A percentile compares a stretch with the other conserved stretches of the same genome.
Evolutionary conservation across 129 eudicot genomes (phyloP).

Genomic region (Apium graveolens): DNA sequence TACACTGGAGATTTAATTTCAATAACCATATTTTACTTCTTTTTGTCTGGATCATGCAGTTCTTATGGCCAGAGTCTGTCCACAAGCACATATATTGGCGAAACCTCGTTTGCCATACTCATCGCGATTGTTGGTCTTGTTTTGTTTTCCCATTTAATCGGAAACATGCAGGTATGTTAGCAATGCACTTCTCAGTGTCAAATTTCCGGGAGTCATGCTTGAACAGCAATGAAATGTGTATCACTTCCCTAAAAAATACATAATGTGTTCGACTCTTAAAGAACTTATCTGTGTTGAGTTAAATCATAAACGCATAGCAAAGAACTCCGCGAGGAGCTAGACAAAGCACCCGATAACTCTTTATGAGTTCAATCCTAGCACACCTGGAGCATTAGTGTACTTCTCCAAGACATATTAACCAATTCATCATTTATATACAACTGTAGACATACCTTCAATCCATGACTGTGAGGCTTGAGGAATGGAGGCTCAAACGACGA

Average conservation of each 20-base stretch:
- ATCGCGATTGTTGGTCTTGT: slow-evolving; percentile 88
- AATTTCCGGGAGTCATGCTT: background rate
- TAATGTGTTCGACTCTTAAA: background rate
- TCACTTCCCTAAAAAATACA: background rate
- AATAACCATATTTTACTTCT: background rate
- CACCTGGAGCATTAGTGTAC: background rate
- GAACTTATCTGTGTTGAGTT: no score
- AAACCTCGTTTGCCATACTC: slow-evolving; percentile 69
- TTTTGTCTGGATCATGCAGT: slow-evolving; percentile 35
- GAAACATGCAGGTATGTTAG: slow-evolving; percentile 87
- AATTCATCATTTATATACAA: background rate
- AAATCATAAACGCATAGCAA: no score
- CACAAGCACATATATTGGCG: slow-evolving; percentile 77
- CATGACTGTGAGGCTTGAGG: slow-evolving; percentile 90
- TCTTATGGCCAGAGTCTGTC: slow-evolving; percentile 78
- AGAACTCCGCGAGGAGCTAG: no score
- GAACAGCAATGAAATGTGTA: background rate
- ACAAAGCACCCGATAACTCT: background rate
- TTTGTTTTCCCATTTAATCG: slow-evolving; percentile 80
- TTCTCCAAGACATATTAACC: no score
- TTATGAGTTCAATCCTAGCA: background rate
- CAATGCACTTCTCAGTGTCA: background rate
- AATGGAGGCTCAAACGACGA: slow-evolving; percentile 85
- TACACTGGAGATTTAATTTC: background rate
- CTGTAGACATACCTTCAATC: slow-evolving; percentile 79